These are phyloP conservation scores for Vitis rotundifolia DNA, from an alignment of 164 flowering plant species.

Conservation along the genomic window DNA sequence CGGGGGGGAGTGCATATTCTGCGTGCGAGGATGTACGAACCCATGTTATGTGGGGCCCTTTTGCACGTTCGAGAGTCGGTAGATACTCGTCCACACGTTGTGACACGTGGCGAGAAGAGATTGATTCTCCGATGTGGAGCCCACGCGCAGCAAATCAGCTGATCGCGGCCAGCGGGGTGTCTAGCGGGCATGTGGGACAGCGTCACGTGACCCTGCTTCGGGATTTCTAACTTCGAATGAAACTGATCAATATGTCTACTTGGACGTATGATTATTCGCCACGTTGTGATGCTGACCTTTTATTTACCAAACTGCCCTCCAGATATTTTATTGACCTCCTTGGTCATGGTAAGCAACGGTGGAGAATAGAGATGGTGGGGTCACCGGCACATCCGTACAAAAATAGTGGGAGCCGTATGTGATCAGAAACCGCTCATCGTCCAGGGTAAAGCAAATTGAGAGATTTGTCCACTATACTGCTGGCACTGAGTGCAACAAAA, in stretches of 20 bases:
- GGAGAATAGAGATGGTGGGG: neutral
- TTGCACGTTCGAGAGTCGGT: slow-evolving; percentile 12
- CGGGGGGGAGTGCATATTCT: slow-evolving; percentile 9
- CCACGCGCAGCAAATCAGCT: slow-evolving; percentile 16
- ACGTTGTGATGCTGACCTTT: slow-evolving; percentile 9
- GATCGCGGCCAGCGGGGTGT: slow-evolving; percentile 14
- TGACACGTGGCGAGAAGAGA: slow-evolving; percentile 15
- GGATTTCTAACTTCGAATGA: neutral
- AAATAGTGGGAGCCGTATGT: neutral
- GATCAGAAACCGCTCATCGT: neutral
- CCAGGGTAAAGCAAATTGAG: too few relatives aligned
- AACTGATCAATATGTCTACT: neutral
- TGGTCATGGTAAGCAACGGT: neutral
- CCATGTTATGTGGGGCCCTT: slow-evolving; percentile 25
- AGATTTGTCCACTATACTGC: neutral
- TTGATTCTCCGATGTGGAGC: slow-evolving; percentile 20
- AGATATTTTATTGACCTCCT: neutral
- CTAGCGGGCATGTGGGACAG: neutral
- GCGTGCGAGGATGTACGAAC: slow-evolving; percentile 22
- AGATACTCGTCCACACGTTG: slow-evolving; percentile 10
- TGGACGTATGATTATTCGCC: slow-evolving; percentile 3
- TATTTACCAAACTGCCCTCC: neutral
- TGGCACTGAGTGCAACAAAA: too few relatives aligned
- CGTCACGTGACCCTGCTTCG: slow-evolving; percentile 17
- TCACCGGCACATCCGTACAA: neutral